phyloP scores from a whole-genome alignment of 2,329 filamentous ascomycete species.

The Paracoccidioides brasiliensis region DNA sequence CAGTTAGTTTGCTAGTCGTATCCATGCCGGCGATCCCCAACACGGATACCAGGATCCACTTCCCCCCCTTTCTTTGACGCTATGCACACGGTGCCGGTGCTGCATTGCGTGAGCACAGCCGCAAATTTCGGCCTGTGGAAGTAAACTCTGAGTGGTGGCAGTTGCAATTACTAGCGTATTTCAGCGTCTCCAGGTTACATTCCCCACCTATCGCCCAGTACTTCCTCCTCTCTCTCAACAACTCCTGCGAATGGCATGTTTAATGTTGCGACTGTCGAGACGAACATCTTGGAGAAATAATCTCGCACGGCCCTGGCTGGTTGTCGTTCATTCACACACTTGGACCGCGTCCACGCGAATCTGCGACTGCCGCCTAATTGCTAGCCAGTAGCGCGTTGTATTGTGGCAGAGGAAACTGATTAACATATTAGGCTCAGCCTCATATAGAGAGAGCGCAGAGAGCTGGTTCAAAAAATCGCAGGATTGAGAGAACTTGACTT shows the following conservation, averaged over 20 bases:
- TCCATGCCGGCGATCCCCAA: neutral
- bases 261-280: neutral
- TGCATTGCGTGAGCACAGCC: too few relatives aligned
- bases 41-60: neutral
- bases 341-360: neutral
- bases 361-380: neutral
- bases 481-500: neutral
- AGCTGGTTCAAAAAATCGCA: neutral
- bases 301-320: neutral
- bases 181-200: neutral
- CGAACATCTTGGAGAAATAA: neutral
- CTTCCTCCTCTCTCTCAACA: neutral
- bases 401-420: too few relatives aligned
- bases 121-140: neutral
- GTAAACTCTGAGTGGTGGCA: neutral
- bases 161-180: neutral
- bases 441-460: neutral
- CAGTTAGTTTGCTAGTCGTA: neutral
- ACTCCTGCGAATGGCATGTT: neutral
- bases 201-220: neutral
- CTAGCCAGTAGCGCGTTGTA: neutral
- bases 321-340: neutral
- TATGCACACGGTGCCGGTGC: neutral
- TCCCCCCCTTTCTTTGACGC: neutral
- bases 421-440: too few relatives aligned